Evolutionary conservation across 208 protist species (phyloP).

Genomic region (Leishmania turanica): DNA sequence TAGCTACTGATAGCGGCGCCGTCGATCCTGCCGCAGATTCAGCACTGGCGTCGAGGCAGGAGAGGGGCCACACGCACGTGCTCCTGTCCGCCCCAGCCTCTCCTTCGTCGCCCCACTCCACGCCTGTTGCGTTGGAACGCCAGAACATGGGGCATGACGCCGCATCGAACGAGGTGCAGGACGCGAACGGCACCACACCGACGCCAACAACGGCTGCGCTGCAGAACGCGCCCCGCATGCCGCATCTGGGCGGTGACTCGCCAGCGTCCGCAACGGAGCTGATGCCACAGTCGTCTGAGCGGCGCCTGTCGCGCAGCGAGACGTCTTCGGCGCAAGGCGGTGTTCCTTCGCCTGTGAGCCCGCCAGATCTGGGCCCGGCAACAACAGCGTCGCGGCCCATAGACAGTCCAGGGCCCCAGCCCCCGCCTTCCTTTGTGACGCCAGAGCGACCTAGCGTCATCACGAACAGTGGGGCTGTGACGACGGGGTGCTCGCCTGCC

Average conservation of each 20-base stretch:
- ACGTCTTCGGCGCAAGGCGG: background rate
- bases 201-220: background rate
- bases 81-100: background rate
- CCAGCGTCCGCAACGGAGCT: background rate
- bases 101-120: background rate
- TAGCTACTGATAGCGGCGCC: background rate
- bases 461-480: background rate
- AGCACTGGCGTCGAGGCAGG: background rate
- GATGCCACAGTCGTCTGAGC: background rate
- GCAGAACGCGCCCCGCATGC: background rate
- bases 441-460: slow-evolving; percentile 13
- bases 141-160: background rate
- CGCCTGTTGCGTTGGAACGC: background rate
- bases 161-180: background rate
- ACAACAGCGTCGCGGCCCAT: background rate
- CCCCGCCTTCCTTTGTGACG: slow-evolving; percentile 2
- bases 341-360: background rate
- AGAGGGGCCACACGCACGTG: slow-evolving; percentile 2
- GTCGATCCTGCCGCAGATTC: slow-evolving; percentile 2
- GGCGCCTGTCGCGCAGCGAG: slow-evolving; percentile 11
- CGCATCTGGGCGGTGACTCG: background rate
- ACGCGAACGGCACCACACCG: background rate
- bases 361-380: background rate
- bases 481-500: slow-evolving; percentile 9
- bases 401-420: slow-evolving; percentile 2